A percentile compares a stretch with the other conserved stretches of the same genome.
Evolutionary conservation across 108 stramenopile genomes (phyloP).

Genomic region (Cyclotella atomus): DNA sequence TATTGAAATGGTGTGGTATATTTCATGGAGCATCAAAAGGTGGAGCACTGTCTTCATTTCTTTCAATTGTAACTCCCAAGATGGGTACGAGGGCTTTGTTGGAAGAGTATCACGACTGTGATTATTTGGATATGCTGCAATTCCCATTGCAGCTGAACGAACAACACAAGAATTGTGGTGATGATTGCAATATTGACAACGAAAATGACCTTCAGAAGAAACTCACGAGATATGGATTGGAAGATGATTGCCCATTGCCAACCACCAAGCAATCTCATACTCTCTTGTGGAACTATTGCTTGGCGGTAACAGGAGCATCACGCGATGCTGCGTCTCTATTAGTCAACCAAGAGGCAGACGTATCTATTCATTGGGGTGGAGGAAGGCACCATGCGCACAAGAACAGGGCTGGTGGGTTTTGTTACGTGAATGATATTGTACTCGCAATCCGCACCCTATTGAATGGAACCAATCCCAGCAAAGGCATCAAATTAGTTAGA

Average conservation of each 20-base stretch:
- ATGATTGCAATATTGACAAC: neutral
- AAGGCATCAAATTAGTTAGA: conserved; percentile 23
- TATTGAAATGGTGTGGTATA: conserved; percentile 52
- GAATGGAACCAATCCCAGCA: neutral
- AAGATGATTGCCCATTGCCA: conserved; percentile 60
- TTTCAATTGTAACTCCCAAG: conserved; percentile 40
- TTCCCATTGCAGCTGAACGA: conserved; percentile 1
- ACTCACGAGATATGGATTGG: conserved; percentile 35
- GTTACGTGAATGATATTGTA: conserved; percentile 88
- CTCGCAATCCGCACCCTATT: conserved; percentile 77
- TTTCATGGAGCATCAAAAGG: conserved; percentile 33
- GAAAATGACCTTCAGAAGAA: neutral
- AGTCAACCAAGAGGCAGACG: conserved; percentile 43
- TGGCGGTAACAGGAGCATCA: conserved; percentile 44
- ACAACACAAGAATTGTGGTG: neutral
- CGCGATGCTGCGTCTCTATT: conserved; percentile 53
- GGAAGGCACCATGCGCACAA: conserved; percentile 86
- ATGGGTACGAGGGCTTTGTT: conserved; percentile 31
- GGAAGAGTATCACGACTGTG: conserved; percentile 35
- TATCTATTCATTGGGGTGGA: conserved; percentile 87
- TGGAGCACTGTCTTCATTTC: conserved; percentile 37
- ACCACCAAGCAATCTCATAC: conserved; percentile 11
- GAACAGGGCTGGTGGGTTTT: conserved; percentile 75
- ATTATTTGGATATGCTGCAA: conserved; percentile 48
- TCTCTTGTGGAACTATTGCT: conserved; percentile 49